Base-by-base conservation (phyloP, 2,329 filamentous ascomycete genomes). In the Paraconiothyrium brasiliense region DNA sequence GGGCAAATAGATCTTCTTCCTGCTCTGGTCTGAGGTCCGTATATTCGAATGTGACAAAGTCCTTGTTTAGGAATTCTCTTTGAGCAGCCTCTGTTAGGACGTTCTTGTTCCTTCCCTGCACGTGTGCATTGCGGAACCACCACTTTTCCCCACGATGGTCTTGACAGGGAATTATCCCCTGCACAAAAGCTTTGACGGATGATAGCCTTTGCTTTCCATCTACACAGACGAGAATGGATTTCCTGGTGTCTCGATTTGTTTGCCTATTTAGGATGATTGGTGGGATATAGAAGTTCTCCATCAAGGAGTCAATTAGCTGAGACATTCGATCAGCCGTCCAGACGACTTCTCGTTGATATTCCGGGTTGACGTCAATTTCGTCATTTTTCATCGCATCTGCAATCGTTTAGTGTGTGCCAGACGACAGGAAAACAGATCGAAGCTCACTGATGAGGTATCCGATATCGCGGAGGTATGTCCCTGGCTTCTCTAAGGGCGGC, bases 121-220 rank as follows among this genome's bases (percentile, higher is more conserved):
- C 47, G 20, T 57, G 49, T 7, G 32, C 30, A 20, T 72, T 66
- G 44, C 59, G 61, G 50, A 72, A 77, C 63, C 65, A 77, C 82
- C 81, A 84, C 67, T 79, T 82, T 54, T 77, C 74, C 10, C 76
- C 73, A 4, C 72, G 71, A 27, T 73, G 68, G 50, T 84, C 82
- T 24, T 77, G 71, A 55, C 81, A 81, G 4, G 79, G 79, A 46
- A 84, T 81, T 27, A 78, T 66, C 2, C 82, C 83, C 24, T 74
- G 76, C 62, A 83, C 76, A 54, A 84, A 84, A 20, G 78, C 80
- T 14, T 71, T 67, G 16, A 84, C 71, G 1, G 82, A 83, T 1
- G 81, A 80, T 4, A 84, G 68, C 14, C 83, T 78, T 65, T 84
- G 82, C 67, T 84, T 84, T 4, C 83, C 83, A 68, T 84, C 81